phyloP scores from a whole-genome alignment of 2,329 filamentous ascomycete genomes.

The Thielaviopsis ethacetica region DNA sequence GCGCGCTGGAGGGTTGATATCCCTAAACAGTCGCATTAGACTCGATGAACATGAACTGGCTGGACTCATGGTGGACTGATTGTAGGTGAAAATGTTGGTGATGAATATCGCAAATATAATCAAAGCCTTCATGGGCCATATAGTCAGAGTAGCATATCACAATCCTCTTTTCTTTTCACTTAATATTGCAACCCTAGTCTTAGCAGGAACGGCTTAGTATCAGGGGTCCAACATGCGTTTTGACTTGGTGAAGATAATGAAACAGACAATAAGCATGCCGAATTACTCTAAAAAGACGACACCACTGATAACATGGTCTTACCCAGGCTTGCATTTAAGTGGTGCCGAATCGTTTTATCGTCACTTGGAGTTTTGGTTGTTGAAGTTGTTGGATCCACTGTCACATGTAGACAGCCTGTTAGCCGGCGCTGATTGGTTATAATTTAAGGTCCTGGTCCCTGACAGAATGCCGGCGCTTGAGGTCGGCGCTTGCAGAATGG shows the following conservation, averaged over 20 bases:
- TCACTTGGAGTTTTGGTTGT: conserved; percentile 3
- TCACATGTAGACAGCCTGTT: background rate
- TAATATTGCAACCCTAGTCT: too few relatives aligned
- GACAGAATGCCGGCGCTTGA: conserved; percentile 7
- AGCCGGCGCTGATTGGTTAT: conserved; percentile 3
- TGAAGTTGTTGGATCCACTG: conserved; percentile 1
- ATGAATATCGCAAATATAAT: too few relatives aligned
- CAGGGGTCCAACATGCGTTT: too few relatives aligned
- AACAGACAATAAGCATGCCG: background rate
- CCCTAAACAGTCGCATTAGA: too few relatives aligned
- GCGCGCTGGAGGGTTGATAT: too few relatives aligned
- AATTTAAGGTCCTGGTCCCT: conserved; percentile 1
- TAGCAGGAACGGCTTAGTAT: too few relatives aligned
- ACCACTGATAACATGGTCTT: background rate
- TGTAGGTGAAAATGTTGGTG: too few relatives aligned
- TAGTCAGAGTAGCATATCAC: too few relatives aligned
- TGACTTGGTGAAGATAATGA: background rate
- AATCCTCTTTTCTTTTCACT: too few relatives aligned
- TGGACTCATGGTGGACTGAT: too few relatives aligned
- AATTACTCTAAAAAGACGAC: background rate
- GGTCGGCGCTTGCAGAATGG: conserved; percentile 8
- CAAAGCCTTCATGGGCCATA: too few relatives aligned
- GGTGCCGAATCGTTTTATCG: background rate
- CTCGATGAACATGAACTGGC: too few relatives aligned
- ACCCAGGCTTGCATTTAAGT: background rate